Base-by-base conservation (phyloP, 2,329 filamentous ascomycete species). In the Neoarthrinium moseri region DNA sequence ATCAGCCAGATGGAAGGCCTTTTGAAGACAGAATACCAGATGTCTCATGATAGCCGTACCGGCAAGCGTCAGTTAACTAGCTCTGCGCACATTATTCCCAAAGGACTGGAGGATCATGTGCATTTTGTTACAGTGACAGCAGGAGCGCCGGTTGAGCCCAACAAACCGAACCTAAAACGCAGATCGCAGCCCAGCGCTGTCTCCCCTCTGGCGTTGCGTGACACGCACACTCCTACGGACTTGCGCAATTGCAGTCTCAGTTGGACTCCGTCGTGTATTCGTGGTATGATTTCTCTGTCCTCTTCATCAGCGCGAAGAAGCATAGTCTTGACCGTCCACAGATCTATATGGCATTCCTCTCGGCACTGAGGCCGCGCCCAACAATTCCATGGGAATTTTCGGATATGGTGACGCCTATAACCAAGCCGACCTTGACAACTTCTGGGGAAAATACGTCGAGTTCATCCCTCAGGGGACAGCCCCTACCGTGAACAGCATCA, bases 1-100 rank as follows among this genome's bases (percentile, higher is more conserved):
- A 34, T 34, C 32, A 34, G 32, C n/a, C 32, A 34, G n/a, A 34
- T 34, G 32, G 32, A 34, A 34, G n/a, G n/a, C 32, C 18, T 34
- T 12, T 15, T 34, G 32, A 15, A 34, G 32, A 34, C 32, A 8
- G n/a, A 34, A 15, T 34, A 34, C 18, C 32, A 34, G 7, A 15
- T 34, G 7, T 6, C 8, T 6, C 8, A 15, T 8, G 7, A 34
- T 15, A n/a, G 13, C n/a, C 10, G 7, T 7, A 34, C 32, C 13
- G 32, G 32, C 7, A 3, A 34, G 32, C 32, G n/a, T 7, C 32
- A 15, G 32, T 17, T 34, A 6, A 17, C n/a, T 6, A 15, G 32
- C 32, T 34, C 32, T 12, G 32, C 10, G 13, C 32, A 34, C 32
- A 34, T n/a, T 12, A 34, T 34, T 15, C 32, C 32, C n/a, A 34